Percentiles rank a stretch among this genome's conserved stretches.
Evolutionary conservation across 1,139 yeast genomes (phyloP).

Genomic region (Yamadazyma pseudoaaseri): DNA sequence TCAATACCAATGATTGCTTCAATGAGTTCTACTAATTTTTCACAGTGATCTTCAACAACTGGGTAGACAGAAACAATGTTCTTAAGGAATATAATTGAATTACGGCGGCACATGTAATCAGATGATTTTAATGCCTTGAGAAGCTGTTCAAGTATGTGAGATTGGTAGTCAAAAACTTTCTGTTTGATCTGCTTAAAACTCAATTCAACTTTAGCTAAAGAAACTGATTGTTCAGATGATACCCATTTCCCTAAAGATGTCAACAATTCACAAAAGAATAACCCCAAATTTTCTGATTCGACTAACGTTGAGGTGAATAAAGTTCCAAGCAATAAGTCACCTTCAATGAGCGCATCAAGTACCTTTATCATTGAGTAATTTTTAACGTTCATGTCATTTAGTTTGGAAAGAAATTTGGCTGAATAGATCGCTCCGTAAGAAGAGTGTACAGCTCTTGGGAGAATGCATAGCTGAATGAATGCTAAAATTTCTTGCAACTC

Average conservation of each 20-base stretch:
- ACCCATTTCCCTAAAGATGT: conserved; percentile 45
- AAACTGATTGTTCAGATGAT: conserved; percentile 18
- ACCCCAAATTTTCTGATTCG: conserved; percentile 82
- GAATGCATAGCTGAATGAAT: conserved; percentile 62
- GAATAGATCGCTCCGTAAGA: conserved; percentile 81
- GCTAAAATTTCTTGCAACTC: conserved; percentile 19
- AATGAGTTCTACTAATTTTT: conserved; percentile 47
- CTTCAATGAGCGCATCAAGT: conserved; percentile 50
- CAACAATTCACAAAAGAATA: conserved; percentile 64
- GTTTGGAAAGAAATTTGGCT: conserved; percentile 56
- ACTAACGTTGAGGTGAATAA: conserved; percentile 69
- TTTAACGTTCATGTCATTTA: conserved; percentile 43
- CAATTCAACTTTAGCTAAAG: conserved; percentile 28
- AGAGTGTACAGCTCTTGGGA: conserved; percentile 79
- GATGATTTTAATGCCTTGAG: conserved; percentile 49
- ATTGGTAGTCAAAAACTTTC: conserved; percentile 57
- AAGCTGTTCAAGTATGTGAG: conserved; percentile 45
- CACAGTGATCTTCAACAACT: conserved; percentile 66
- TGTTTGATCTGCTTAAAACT: too few species aligned
- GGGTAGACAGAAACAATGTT: conserved; percentile 69
- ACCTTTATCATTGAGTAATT: conserved; percentile 45
- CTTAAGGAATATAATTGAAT: conserved; percentile 76
- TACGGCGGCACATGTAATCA: conserved; percentile 80
- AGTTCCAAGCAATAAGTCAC: conserved; percentile 54
- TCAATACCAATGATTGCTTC: conserved; percentile 53